Evolutionary conservation across 192 early-diverging fungal genomes (phyloP), one percentile per base, ranked within the genome.

Genomic region (Backusella australiensis): DNA sequence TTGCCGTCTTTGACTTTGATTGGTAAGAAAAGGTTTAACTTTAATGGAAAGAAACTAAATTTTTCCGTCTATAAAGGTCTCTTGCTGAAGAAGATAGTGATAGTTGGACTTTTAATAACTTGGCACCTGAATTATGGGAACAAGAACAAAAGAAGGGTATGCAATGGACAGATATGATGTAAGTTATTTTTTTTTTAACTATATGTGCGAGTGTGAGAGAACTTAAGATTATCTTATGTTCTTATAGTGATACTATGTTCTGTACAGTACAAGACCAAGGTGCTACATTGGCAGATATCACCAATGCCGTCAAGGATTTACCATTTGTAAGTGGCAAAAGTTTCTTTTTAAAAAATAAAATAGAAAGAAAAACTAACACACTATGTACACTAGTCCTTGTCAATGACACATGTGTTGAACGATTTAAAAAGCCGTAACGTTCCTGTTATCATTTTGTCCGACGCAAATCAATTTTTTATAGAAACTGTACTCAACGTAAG

Each of bases 1-100:
- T 91, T 52, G 82, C 86, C 34, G 87, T 89, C 17, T 91, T 91
- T 83, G 90, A 91, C 68, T 91, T 91, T 79, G 90, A 91, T 82
- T 91, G 90, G 90, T 91, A 85, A 52, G 17, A 9, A 15, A 15
- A 19, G 11, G 6, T 49, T 15, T 0, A 53, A 41, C 0, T 73
- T 67, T 36, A 36, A 26, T 4, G 9, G 23, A 21, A 8, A 1
- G 4, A 35, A 35, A 42, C 41, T 35, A 36, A 46, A 19, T 12
- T 26, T 36, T 75, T 23, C 26, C 44, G 21, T 56, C 8, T 8
- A 36, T 67, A 38, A 72, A 90, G 89, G 89, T 89, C 90, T n/a
- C 75, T 91, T 70, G 86, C 90, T 38, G 89, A 91, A 53, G 79
- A 86, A 35, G 88, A 91, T 74, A 89, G 84, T 35, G 90, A 91